phyloP scores from a whole-genome alignment of 345 rosid species.

The Pistacia integerrima region DNA sequence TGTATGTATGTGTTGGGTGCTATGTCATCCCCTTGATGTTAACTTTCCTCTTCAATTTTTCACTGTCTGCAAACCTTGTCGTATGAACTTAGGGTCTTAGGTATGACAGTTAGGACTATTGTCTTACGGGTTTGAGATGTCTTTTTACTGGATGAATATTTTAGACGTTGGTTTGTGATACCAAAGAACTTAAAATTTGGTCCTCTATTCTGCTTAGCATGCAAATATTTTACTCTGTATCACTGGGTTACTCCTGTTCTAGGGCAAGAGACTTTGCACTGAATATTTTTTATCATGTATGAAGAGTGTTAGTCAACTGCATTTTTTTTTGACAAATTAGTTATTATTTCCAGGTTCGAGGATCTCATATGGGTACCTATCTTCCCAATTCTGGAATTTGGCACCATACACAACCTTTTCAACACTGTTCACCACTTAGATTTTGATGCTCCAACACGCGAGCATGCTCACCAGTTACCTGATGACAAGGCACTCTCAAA shows the following conservation, averaged over 20 bases:
- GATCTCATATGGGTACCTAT: slow-evolving; percentile 94
- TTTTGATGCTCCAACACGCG: slow-evolving; percentile 99
- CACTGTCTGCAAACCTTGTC: slow-evolving; percentile 7
- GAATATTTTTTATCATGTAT: neutral
- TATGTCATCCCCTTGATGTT: neutral
- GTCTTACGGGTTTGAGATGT: neutral
- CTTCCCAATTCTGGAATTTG: slow-evolving; percentile 95
- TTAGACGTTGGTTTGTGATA: neutral
- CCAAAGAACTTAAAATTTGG: neutral
- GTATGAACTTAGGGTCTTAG: slow-evolving; percentile 17
- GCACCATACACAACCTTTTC: slow-evolving; percentile 88
- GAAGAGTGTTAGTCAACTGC: slow-evolving; percentile 2
- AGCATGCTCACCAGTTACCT: slow-evolving; percentile 74
- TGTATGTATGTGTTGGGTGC: neutral
- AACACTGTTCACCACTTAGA: slow-evolving; percentile 89
- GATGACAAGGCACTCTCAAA: slow-evolving; percentile 82
- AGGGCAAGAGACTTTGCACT: neutral
- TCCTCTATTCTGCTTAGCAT: neutral
- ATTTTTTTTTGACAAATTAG: slow-evolving; percentile 13
- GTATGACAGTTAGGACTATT: slow-evolving; percentile 5
- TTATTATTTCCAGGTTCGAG: slow-evolving; percentile 64
- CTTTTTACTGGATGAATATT: neutral
- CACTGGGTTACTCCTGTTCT: neutral
- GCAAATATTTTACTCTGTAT: slow-evolving; percentile 7
- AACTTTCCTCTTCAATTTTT: neutral